phyloP scores from a whole-genome alignment of 768 basidiomycete genomes.

The Boletus insuetus region DNA sequence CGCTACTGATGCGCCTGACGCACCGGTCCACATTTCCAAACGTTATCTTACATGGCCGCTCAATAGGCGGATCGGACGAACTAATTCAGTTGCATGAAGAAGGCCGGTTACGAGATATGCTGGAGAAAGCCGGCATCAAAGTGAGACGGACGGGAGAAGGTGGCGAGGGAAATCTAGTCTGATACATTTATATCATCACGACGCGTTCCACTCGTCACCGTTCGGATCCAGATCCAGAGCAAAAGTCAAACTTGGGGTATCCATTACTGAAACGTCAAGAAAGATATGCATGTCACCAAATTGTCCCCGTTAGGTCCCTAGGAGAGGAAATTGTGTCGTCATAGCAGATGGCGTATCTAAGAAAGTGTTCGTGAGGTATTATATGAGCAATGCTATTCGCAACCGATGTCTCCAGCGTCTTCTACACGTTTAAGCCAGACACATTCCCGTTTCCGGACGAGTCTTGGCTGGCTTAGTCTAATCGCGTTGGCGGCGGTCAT shows the following conservation, averaged over 20 bases:
- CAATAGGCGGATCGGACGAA: conserved; percentile 66
- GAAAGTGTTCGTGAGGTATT: conserved; percentile 2
- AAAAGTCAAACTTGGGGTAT: no score
- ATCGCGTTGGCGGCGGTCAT: conserved; percentile 1
- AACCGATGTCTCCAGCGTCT: not conserved
- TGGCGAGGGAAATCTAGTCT: not conserved
- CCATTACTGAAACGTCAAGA: conserved; percentile 1
- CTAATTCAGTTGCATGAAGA: conserved; percentile 46
- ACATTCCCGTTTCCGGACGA: conserved; percentile 6
- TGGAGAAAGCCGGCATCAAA: conserved; percentile 47
- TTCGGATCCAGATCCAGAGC: not conserved
- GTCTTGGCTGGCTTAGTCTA: not conserved
- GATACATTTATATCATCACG: not conserved
- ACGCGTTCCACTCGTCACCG: no score
- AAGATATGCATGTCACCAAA: not conserved
- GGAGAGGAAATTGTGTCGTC: conserved; percentile 3
- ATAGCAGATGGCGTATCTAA: conserved; percentile 4
- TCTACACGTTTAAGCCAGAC: not conserved
- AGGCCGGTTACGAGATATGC: conserved; percentile 39
- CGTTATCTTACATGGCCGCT: conserved; percentile 58
- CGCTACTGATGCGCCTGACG: conserved; percentile 64
- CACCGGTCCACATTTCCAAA: conserved; percentile 74
- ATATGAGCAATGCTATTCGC: not conserved
- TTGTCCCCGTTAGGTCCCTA: not conserved
- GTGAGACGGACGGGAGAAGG: conserved; percentile 24